These are phyloP conservation scores for Hordeum pubiflorum DNA, from an alignment of 202 grass and related monocot genomes.

Conservation along the genomic window DNA sequence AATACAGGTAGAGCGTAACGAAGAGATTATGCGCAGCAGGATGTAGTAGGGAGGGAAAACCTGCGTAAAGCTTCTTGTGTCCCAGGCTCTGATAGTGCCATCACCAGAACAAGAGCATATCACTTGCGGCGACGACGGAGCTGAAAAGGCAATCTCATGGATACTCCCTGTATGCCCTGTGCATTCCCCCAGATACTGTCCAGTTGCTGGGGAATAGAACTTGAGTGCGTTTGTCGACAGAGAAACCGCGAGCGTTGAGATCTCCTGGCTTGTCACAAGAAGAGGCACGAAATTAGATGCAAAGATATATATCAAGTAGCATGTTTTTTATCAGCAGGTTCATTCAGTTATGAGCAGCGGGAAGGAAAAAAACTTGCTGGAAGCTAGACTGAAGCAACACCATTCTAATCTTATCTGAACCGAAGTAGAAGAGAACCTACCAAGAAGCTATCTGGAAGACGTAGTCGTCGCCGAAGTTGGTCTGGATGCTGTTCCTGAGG, in stretches of 20 bases:
- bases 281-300: slow-evolving; percentile 5
- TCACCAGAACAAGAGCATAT: slow-evolving; percentile 82
- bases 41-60: slow-evolving; percentile 20
- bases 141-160: slow-evolving; percentile 81
- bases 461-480: slow-evolving; percentile 88
- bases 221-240: slow-evolving; percentile 75
- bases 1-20: no score
- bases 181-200: slow-evolving; percentile 78
- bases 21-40: neutral
- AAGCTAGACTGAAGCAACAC: no score
- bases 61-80: slow-evolving; percentile 78
- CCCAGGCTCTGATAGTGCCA: slow-evolving; percentile 88
- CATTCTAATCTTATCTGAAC: neutral
- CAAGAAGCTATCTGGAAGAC: slow-evolving; percentile 82
- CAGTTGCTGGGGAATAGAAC: slow-evolving; percentile 71
- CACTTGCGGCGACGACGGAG: slow-evolving; percentile 53
- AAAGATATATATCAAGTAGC: neutral
- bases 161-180: slow-evolving; percentile 58
- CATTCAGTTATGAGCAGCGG: neutral
- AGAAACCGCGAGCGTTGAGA: slow-evolving; percentile 63
- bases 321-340: neutral
- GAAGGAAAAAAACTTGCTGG: neutral
- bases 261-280: slow-evolving; percentile 72
- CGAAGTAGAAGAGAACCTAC: slow-evolving; percentile 1
- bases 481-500: slow-evolving; percentile 74